These are phyloP conservation scores for Cydonia oblonga DNA, from an alignment of 331 rosid genomes.

Conservation along the genomic window DNA sequence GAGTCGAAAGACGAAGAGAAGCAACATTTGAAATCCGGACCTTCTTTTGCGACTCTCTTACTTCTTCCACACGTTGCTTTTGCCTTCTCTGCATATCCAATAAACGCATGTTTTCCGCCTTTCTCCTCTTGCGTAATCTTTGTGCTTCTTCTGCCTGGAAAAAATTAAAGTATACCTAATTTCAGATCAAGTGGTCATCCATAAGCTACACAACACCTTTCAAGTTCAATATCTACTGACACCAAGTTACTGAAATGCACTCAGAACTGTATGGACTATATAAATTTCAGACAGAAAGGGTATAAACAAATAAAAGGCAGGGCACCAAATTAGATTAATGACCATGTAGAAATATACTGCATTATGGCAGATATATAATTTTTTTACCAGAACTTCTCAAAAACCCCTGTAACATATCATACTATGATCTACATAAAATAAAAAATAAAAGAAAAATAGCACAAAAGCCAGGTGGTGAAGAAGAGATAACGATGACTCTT, in stretches of 20 bases:
- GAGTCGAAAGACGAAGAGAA: background rate
- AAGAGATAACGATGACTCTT: background rate
- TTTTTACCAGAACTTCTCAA: background rate
- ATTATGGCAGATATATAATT: background rate
- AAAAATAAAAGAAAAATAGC: background rate
- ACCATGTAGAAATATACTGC: background rate
- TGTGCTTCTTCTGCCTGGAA: conserved; percentile 71
- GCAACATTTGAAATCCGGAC: conserved; percentile 20
- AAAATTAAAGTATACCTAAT: background rate
- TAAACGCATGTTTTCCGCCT: conserved; percentile 50
- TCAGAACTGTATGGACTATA: background rate
- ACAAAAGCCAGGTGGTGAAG: background rate
- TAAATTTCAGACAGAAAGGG: background rate
- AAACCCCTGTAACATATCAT: background rate
- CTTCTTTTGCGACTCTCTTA: conserved; percentile 83
- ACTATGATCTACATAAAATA: background rate
- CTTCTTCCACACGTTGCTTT: conserved; percentile 80
- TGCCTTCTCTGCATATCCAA: conserved; percentile 65
- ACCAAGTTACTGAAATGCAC: background rate
- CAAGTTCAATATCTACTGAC: background rate
- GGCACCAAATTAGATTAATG: background rate
- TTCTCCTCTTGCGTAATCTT: conserved; percentile 59
- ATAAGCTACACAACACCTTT: background rate
- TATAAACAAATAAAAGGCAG: background rate
- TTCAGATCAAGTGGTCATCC: background rate